Percentiles rank a stretch among this genome's conserved stretches.
phyloP scores from a whole-genome alignment of 768 basidiomycete species.

The Tulasnella calospora region DNA sequence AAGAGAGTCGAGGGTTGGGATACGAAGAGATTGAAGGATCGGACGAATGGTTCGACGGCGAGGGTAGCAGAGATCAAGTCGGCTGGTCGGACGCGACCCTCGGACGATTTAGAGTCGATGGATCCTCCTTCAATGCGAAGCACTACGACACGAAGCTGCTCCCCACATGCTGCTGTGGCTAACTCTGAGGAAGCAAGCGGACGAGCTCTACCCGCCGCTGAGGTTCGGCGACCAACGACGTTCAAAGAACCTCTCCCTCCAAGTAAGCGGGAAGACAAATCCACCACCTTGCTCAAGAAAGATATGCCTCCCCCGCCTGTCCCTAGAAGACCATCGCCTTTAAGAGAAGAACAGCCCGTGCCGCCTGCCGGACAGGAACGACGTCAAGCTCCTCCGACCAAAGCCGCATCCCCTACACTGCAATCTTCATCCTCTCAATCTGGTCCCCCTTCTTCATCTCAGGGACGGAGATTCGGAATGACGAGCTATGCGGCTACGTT shows the following conservation, averaged over 20 bases:
- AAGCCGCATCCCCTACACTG: background rate
- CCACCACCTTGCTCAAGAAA: background rate
- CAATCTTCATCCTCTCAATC: background rate
- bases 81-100: background rate
- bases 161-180: background rate
- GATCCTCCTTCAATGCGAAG: background rate
- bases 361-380: background rate
- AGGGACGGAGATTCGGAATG: slow-evolving; percentile 3
- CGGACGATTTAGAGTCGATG: background rate
- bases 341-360: background rate
- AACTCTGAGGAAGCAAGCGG: background rate
- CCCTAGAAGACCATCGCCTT: background rate
- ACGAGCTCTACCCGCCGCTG: background rate
- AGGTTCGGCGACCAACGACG: background rate
- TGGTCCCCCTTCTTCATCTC: background rate
- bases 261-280: background rate
- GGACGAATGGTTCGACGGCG: background rate
- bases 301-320: background rate
- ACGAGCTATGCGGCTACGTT: background rate
- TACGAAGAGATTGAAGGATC: background rate
- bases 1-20: background rate
- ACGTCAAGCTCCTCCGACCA: background rate
- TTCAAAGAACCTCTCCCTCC: background rate
- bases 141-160: background rate
- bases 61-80: background rate